Base-by-base conservation (phyloP, 2,329 filamentous ascomycete species). In the Paraphoma sp. region DNA sequence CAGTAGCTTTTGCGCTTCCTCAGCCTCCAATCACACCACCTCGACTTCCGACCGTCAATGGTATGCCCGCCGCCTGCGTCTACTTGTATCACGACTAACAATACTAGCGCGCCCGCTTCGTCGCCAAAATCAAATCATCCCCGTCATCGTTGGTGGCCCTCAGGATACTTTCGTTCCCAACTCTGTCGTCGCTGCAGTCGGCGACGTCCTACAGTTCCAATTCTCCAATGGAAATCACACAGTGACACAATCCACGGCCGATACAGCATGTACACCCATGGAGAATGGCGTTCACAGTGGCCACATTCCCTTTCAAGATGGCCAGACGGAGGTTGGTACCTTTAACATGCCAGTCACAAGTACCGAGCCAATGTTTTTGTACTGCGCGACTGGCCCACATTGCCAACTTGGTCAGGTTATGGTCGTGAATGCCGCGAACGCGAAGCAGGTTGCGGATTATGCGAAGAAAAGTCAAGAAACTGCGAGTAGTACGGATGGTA, bases 171-270 rank as follows among this genome's bases (percentile, higher is more conserved):
- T 72, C 47, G 56, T 66, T 6, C 71, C 71, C 17, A 71, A 74
- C 58, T 57, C 59, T 8, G 46, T 73, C 38, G 57, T 53, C 28
- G 70, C 70, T 3, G 65, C 69, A 1, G 64, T 72, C 3, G 69
- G 70, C 40, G 70, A 73, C 49, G 62, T 73, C 6, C 50, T 73
- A 6, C 70, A 72, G 49, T 73, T 72, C 56, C 66, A 73, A 18
- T 74, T 74, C 57, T 64, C 57, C 48, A 71, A 71, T 28, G 71
- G 70, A 10, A 73, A 72, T 53, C 71, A 74, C 55, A 73, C 71
- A 8, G 69, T 70, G 8, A 73, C 71, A 0, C 69, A 74, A 43
- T 67, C 63, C 8, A 65, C 70, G 0, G 54, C 57, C 1, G 65
- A 70, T 29, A 53, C 60, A 12, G 61, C 70, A 28, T 74, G 71